phyloP scores from a whole-genome alignment of 768 basidiomycete genomes.

The Rhodotorula paludigena region DNA sequence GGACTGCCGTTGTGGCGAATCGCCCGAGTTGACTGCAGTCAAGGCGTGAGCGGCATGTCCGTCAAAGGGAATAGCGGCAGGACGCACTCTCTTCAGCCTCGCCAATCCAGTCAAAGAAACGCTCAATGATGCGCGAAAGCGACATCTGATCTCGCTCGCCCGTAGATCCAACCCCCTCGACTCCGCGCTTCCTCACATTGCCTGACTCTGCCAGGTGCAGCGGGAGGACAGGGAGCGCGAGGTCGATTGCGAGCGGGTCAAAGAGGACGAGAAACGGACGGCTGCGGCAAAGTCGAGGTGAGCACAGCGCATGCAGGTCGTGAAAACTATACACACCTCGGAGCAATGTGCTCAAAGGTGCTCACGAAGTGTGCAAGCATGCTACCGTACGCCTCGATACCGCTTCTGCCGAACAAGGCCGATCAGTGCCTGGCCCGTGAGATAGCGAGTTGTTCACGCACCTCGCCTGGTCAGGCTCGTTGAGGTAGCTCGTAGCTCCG shows the following conservation, averaged over 20 bases:
- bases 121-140: neutral
- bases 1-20: neutral
- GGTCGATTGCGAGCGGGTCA: neutral
- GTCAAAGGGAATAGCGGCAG: neutral
- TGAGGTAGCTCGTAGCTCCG: slow-evolving; percentile 16
- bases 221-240: slow-evolving; percentile 1
- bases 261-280: slow-evolving; percentile 1
- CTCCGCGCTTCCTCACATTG: neutral
- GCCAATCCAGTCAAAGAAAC: neutral
- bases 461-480: neutral
- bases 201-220: neutral
- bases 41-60: neutral
- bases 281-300: neutral
- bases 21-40: no score
- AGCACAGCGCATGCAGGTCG: no score
- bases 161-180: neutral
- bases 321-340: no score
- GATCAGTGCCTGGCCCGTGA: neutral
- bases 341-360: neutral
- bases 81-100: neutral
- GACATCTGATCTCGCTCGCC: neutral
- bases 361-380: slow-evolving; percentile 23
- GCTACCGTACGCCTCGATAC: slow-evolving; percentile 23
- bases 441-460: no score
- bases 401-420: neutral